Evolutionary conservation across 495 filamentous ascomycete species (phyloP).

Genomic region (Aspergillus affinis): DNA sequence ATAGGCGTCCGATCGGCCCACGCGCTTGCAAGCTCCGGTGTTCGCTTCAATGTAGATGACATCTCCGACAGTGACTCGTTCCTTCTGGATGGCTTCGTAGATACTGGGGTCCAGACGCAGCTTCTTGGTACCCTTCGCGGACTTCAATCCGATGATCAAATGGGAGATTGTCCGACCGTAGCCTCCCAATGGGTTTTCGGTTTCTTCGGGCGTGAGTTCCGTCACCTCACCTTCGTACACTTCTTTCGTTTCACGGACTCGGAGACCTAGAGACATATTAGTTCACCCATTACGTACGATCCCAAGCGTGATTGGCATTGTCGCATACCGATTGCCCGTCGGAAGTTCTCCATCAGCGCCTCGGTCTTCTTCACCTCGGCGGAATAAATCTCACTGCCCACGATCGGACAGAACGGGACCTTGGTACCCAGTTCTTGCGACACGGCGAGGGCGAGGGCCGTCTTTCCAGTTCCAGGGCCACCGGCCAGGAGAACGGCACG

Average conservation of each 20-base stretch:
- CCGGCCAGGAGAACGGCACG: slow-evolving; percentile 90
- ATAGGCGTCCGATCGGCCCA: slow-evolving; percentile 92
- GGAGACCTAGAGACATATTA: slow-evolving; percentile 55
- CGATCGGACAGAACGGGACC: slow-evolving; percentile 96
- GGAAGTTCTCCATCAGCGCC: slow-evolving; percentile 97
- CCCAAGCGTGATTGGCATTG: neutral
- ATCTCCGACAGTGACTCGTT: slow-evolving; percentile 91
- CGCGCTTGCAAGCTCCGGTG: slow-evolving; percentile 94
- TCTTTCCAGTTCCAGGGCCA: slow-evolving; percentile 94
- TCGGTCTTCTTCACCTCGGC: slow-evolving; percentile 99
- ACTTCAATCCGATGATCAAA: slow-evolving; percentile 84
- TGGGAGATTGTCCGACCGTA: slow-evolving; percentile 95
- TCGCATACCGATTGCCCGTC: slow-evolving; percentile 79
- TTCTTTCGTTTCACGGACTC: slow-evolving; percentile 96
- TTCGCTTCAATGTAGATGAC: slow-evolving; percentile 99
- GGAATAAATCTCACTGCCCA: slow-evolving; percentile 94
- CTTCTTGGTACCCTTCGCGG: slow-evolving; percentile 93
- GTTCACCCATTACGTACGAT: neutral
- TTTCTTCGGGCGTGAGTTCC: slow-evolving; percentile 91
- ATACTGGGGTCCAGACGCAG: slow-evolving; percentile 93
- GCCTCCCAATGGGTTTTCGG: slow-evolving; percentile 94
- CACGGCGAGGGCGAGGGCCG: slow-evolving; percentile 89
- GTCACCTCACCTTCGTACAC: slow-evolving; percentile 98
- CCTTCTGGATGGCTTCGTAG: slow-evolving; percentile 98
- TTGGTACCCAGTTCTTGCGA: slow-evolving; percentile 95